These are phyloP conservation scores for Aspergillus candidus DNA, from an alignment of 2,329 filamentous ascomycete genomes.

Conservation along the genomic window DNA sequence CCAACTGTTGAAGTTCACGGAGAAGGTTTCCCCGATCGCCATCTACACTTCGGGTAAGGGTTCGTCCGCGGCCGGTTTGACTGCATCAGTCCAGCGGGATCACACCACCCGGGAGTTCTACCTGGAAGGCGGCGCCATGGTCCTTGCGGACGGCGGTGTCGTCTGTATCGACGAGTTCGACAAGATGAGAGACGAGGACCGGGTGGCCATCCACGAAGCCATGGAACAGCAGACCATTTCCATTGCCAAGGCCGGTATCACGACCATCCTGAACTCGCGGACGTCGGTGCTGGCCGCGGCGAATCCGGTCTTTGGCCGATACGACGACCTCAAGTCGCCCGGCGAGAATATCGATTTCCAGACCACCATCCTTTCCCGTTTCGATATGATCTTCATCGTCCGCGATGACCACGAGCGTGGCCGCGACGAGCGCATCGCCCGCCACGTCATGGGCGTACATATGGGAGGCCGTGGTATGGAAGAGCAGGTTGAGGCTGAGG, in stretches of 20 bases:
- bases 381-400: slow-evolving; percentile 99
- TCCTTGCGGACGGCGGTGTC: slow-evolving; percentile 90
- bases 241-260: slow-evolving; percentile 97
- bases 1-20: slow-evolving; percentile 93
- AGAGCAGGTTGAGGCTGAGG: slow-evolving; percentile 78
- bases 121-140: slow-evolving; percentile 96
- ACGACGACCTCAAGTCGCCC: slow-evolving; percentile 95
- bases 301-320: slow-evolving; percentile 95
- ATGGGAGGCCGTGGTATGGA: slow-evolving; percentile 83
- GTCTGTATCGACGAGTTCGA: slow-evolving; percentile 99
- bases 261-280: slow-evolving; percentile 91
- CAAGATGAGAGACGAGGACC: slow-evolving; percentile 98
- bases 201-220: slow-evolving; percentile 96
- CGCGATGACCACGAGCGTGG: slow-evolving; percentile 86
- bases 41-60: slow-evolving; percentile 99
- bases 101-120: slow-evolving; percentile 92
- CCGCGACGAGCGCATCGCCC: slow-evolving; percentile 88
- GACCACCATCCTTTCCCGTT: slow-evolving; percentile 94
- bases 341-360: slow-evolving; percentile 99
- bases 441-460: slow-evolving; percentile 94
- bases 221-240: slow-evolving; percentile 99
- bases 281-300: slow-evolving; percentile 93
- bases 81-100: slow-evolving; percentile 92
- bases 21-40: slow-evolving; percentile 90
- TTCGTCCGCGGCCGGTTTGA: slow-evolving; percentile 93